Percentiles rank a stretch among this genome's conserved stretches.
phyloP scores from a whole-genome alignment of 2,329 filamentous ascomycete genomes.

The Penicillium capsulatum region DNA sequence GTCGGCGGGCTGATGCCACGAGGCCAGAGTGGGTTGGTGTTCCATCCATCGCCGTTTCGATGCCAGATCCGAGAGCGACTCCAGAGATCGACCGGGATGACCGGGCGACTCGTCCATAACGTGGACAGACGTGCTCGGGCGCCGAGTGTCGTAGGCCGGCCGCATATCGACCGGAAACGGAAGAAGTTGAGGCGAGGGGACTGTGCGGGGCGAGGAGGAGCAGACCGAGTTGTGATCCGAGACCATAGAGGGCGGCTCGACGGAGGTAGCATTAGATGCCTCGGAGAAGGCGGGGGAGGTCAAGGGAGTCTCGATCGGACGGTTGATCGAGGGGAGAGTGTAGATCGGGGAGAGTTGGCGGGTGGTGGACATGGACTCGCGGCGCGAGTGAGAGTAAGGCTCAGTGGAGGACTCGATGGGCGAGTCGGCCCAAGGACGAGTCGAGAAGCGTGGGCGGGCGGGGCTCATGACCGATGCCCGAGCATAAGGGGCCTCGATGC shows the following conservation, averaged over 20 bases:
- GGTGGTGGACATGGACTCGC: conserved; percentile 24
- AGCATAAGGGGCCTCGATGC: conserved; percentile 39
- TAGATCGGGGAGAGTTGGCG: conserved; percentile 38
- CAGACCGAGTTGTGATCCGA: conserved; percentile 65
- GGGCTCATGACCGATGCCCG: conserved; percentile 31
- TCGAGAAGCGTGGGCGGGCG: conserved; percentile 27
- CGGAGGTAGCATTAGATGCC: conserved; percentile 54
- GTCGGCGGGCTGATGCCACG: conserved; percentile 28
- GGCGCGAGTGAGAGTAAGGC: conserved; percentile 18
- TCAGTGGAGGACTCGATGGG: conserved; percentile 15
- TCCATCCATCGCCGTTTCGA: conserved; percentile 30
- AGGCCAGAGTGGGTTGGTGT: conserved; percentile 22
- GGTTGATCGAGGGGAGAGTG: conserved; percentile 37
- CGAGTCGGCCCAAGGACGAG: conserved; percentile 22
- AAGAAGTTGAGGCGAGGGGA: conserved; percentile 41
- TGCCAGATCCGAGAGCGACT: conserved; percentile 24
- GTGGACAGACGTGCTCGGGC: conserved; percentile 28
- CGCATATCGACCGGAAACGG: conserved; percentile 45
- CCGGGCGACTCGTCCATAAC: conserved; percentile 25
- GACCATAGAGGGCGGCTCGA: conserved; percentile 64
- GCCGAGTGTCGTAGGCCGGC: conserved; percentile 32
- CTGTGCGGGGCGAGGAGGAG: conserved; percentile 54
- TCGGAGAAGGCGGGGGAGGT: conserved; percentile 63
- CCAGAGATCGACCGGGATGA: conserved; percentile 19
- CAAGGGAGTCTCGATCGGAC: conserved; percentile 53